Conservation (phyloP, 306 rosid species). For the Erythrophleum fordii region DNA sequence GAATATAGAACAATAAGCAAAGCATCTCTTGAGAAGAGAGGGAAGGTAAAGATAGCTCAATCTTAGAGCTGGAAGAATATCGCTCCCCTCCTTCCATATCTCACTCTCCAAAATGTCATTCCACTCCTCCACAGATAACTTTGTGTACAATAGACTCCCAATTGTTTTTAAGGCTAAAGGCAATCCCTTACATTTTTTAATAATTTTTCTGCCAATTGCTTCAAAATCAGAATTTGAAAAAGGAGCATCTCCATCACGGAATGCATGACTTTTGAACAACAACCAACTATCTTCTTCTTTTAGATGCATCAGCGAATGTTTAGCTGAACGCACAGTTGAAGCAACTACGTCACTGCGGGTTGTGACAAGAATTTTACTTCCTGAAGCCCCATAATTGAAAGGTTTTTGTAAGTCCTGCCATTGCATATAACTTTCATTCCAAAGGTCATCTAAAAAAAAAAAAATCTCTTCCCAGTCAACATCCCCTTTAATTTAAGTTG, state of each 20-base stretch:
- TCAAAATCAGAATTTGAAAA: not conserved
- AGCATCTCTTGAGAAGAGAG: not conserved
- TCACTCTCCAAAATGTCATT: too few species aligned
- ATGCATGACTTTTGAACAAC: not conserved
- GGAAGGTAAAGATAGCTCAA: conserved; percentile 38
- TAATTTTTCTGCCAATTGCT: not conserved
- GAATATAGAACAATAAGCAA: too few species aligned
- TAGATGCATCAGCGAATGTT: not conserved
- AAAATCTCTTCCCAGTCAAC: not conserved
- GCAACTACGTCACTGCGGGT: conserved; percentile 31
- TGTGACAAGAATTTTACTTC: conserved; percentile 39
- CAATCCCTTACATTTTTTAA: not conserved
- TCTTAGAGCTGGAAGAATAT: conserved; percentile 14
- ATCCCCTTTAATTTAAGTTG: not conserved
- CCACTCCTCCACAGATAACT: not conserved
- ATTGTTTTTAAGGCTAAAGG: not conserved
- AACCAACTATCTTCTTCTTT: not conserved
- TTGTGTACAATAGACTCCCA: not conserved
- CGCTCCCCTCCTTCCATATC: not conserved
- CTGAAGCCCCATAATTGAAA: conserved; percentile 12
- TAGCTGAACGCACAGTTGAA: not conserved
- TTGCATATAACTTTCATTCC: conserved; percentile 17
- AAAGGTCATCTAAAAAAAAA: conserved; percentile 29
- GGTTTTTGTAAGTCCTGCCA: conserved; percentile 30
- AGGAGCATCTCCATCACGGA: not conserved